These are phyloP conservation scores for Colletotrichum karsti DNA, from an alignment of 2,329 filamentous ascomycete species.

Conservation along the genomic window DNA sequence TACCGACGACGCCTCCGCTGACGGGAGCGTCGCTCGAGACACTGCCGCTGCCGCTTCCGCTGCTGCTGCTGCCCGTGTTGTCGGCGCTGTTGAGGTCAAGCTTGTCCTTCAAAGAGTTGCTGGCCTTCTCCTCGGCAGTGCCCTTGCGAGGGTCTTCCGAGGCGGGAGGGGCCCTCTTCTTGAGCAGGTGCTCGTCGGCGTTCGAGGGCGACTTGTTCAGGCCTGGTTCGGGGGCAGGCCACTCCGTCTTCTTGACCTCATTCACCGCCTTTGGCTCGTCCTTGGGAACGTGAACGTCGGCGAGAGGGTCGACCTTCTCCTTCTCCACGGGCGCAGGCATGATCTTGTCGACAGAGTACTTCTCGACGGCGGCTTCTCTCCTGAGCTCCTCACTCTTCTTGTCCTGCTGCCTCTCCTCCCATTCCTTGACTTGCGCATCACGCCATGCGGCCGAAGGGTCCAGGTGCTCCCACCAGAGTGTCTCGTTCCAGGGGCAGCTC, in stretches of 20 bases:
- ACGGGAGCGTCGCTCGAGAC: conserved; percentile 27
- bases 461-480: conserved; percentile 56
- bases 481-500: conserved; percentile 63
- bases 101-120: conserved; percentile 34
- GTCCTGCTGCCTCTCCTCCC: conserved; percentile 50
- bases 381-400: conserved; percentile 37
- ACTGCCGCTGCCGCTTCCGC: neutral
- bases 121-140: conserved; percentile 22
- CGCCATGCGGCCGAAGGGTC: conserved; percentile 56
- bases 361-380: conserved; percentile 23
- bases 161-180: conserved; percentile 21
- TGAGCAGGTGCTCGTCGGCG: conserved; percentile 23
- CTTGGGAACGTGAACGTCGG: conserved; percentile 12
- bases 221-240: conserved; percentile 19
- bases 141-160: conserved; percentile 28
- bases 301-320: conserved; percentile 16
- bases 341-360: neutral
- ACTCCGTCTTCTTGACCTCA: conserved; percentile 28
- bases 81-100: conserved; percentile 33
- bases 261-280: conserved; percentile 19
- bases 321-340: neutral
- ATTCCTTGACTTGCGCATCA: conserved; percentile 51
- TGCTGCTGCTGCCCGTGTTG: neutral
- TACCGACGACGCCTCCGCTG: conserved; percentile 30
- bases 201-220: conserved; percentile 21